A percentile compares a stretch with the other conserved stretches of the same genome.
Conservation (phyloP, 1,284 basidiomycete species). For the Puccinia hordei region DNA sequence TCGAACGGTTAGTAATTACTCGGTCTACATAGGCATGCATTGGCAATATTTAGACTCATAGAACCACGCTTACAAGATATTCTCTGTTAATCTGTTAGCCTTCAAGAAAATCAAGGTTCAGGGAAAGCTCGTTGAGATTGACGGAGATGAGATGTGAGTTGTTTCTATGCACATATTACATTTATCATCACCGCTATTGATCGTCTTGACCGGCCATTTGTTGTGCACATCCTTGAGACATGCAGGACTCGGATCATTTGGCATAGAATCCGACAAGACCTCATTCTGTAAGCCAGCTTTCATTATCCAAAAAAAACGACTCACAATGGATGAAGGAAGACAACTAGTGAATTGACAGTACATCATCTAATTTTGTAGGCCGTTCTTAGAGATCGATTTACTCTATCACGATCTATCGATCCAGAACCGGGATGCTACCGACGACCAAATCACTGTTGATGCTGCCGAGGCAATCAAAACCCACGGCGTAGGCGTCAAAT, state of each 20-base stretch:
- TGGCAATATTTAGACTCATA: background rate
- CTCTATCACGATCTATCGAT: slow-evolving; percentile 59
- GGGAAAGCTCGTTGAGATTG: slow-evolving; percentile 59
- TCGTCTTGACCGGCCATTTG: background rate
- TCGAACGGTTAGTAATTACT: slow-evolving; percentile 6
- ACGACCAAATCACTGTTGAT: slow-evolving; percentile 89
- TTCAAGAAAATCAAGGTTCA: slow-evolving; percentile 57
- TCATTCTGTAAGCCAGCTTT: slow-evolving; percentile 25
- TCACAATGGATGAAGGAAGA: background rate
- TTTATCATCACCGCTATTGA: background rate
- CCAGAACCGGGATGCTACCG: slow-evolving; percentile 65
- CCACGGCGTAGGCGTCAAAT: slow-evolving; percentile 63
- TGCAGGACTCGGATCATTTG: slow-evolving; percentile 44
- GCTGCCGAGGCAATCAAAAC: slow-evolving; percentile 75
- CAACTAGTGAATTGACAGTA: slow-evolving; percentile 3
- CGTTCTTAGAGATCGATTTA: slow-evolving; percentile 59
- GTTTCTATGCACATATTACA: background rate
- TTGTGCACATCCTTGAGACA: background rate
- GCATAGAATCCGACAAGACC: slow-evolving; percentile 45
- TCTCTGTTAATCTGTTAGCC: background rate
- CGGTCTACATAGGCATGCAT: background rate
- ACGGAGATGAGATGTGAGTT: slow-evolving; percentile 59
- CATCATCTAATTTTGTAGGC: slow-evolving; percentile 40
- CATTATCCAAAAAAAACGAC: background rate
- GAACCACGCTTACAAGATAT: background rate